Percentiles rank a stretch among this genome's conserved stretches.
Evolutionary conservation across 2,329 filamentous ascomycete genomes (phyloP).

Genomic region (Diaporthe capsici): DNA sequence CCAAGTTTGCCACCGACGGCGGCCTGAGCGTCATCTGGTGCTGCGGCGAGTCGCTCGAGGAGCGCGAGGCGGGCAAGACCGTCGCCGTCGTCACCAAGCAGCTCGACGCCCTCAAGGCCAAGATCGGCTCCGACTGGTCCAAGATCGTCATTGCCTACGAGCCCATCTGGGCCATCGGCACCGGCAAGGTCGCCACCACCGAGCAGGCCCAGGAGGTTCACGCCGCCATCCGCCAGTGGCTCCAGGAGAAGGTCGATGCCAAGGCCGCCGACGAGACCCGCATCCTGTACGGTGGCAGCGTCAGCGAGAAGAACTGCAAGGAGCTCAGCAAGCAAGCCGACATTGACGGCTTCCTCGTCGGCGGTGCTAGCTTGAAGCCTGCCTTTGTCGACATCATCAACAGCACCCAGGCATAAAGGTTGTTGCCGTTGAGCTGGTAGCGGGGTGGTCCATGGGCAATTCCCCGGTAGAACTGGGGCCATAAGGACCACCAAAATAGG

Average conservation of each 20-base stretch:
- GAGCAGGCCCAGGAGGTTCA: constrained; percentile 96
- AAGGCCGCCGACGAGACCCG: constrained; percentile 87
- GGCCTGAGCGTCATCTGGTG: constrained; percentile 95
- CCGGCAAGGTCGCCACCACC: constrained; percentile 91
- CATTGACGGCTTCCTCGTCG: constrained; percentile 98
- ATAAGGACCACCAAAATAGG: constrained; percentile 9
- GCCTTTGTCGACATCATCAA: constrained; percentile 79
- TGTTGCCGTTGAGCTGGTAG: background rate
- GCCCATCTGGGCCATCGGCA: constrained; percentile 97
- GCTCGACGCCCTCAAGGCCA: constrained; percentile 81
- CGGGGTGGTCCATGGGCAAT: background rate
- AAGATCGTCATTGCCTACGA: constrained; percentile 98
- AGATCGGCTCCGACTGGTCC: constrained; percentile 84
- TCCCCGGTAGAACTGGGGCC: background rate
- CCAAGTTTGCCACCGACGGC: constrained; percentile 90
- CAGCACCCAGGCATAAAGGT: constrained; percentile 54
- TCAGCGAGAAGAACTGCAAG: constrained; percentile 97
- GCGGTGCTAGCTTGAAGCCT: constrained; percentile 96
- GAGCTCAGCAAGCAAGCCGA: constrained; percentile 93
- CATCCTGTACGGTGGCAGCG: constrained; percentile 96
- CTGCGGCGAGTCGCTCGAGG: constrained; percentile 95
- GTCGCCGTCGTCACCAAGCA: constrained; percentile 88
- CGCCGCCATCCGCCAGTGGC: constrained; percentile 91
- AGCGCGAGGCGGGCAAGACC: constrained; percentile 88
- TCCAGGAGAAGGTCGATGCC: constrained; percentile 82